Evolutionary conservation across 768 basidiomycete species (phyloP), one percentile per base, ranked within the genome.

Genomic region (Amylocystis lapponica): DNA sequence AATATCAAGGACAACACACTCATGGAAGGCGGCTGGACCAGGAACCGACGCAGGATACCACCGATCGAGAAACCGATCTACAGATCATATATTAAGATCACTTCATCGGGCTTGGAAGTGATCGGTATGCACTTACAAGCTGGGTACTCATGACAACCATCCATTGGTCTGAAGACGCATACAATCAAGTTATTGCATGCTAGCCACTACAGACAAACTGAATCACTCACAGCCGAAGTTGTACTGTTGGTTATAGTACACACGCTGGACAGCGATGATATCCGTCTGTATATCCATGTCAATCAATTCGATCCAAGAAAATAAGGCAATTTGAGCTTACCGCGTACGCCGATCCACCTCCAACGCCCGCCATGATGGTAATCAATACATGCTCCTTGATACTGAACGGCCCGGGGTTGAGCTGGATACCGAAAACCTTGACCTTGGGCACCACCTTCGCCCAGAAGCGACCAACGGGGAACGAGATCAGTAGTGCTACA

Each of bases 31-130:
- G 69, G 89, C 51, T 52, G 78, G 56, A 68, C 87, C 27, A 90
- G 72, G 71, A 89, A 89, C 10, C 87, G 79, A 23, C 83, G 77
- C 5, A 75, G 73, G 27, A 86, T 64, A 12, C 86, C 86, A 33
- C 87, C 88, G 43, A 89, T 78, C 4, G 86, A 88, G 68, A 90
- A 90, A 11, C 89, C 86, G 41, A 89, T 86, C 42, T 87, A 65
- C 23, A 78, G 81, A 65, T 39, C 13, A 31, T 30, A n/a, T 16
- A 39, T 31, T 44, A 9, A 47, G 26, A 21, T 37, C 17, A 22
- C 8, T 33, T n/a, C n/a, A 23, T 29, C 27, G 31, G 3, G 6
- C 0, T 26, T 13, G 41, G 9, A 21, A 36, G 7, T 21, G 4
- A 9, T 7, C 6, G 17, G 0, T 64, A 69, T 39, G 76, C 77